These are phyloP conservation scores for Stellera chamaejasme DNA, from an alignment of 345 rosid genomes.

Conservation along the genomic window DNA sequence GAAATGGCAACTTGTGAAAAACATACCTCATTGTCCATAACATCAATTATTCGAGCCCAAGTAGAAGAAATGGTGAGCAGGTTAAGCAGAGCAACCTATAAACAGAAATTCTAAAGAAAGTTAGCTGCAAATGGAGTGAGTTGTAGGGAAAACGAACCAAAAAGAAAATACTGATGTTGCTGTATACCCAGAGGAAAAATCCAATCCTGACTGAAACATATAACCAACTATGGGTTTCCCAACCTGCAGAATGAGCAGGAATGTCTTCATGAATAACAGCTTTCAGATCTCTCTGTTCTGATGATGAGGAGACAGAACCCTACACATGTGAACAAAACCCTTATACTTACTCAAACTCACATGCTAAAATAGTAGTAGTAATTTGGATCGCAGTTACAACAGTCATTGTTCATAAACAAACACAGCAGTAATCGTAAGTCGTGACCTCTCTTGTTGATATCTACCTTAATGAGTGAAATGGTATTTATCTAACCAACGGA, in stretches of 20 bases:
- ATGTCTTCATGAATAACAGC: constrained; percentile 20
- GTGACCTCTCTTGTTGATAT: too few relatives aligned
- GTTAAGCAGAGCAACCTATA: constrained; percentile 81
- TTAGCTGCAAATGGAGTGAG: background rate
- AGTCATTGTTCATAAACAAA: too few relatives aligned
- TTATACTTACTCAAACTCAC: background rate
- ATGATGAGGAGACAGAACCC: constrained; percentile 34
- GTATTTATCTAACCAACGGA: too few relatives aligned
- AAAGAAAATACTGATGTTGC: constrained; percentile 7
- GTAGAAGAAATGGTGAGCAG: constrained; percentile 90
- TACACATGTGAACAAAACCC: constrained; percentile 14
- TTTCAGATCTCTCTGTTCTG: constrained; percentile 26
- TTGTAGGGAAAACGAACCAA: constrained; percentile 5
- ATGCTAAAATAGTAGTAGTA: too few relatives aligned
- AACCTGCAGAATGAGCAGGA: constrained; percentile 26
- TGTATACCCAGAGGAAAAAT: constrained; percentile 80
- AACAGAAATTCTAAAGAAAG: constrained; percentile 2
- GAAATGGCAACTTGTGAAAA: constrained; percentile 1
- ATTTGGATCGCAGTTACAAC: too few relatives aligned
- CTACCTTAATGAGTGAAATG: too few relatives aligned
- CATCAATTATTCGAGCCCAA: constrained; percentile 93
- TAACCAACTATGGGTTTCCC: constrained; percentile 60
- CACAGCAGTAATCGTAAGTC: too few relatives aligned
- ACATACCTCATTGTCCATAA: constrained; percentile 87
- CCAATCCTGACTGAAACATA: constrained; percentile 75